phyloP scores from a whole-genome alignment of 2,329 filamentous ascomycete species.

The Scedosporium dehoogii region DNA sequence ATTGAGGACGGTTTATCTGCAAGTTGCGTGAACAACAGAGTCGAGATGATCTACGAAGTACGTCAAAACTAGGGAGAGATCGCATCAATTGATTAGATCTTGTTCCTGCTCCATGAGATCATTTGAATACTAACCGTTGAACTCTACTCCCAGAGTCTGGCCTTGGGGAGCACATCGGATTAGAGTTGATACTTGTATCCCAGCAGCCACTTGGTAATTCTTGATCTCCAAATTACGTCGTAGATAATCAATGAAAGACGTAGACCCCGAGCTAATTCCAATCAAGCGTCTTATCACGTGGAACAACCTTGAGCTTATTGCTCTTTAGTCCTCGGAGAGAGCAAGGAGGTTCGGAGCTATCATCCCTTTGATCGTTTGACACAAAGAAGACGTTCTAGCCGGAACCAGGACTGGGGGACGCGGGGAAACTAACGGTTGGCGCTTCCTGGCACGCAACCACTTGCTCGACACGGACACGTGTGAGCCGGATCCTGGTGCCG shows the following conservation, averaged over 20 bases:
- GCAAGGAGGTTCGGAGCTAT: background rate
- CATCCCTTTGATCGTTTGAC: background rate
- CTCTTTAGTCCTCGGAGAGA: background rate
- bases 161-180: too few relatives aligned
- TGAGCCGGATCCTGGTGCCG: background rate
- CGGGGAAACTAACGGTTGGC: background rate
- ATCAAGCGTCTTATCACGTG: background rate
- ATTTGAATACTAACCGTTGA: too few relatives aligned
- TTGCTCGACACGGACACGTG: background rate
- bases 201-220: background rate
- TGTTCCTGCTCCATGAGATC: too few relatives aligned
- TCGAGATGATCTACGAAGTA: too few relatives aligned
- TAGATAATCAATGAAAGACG: background rate
- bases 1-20: too few relatives aligned
- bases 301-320: background rate
- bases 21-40: too few relatives aligned
- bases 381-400: background rate
- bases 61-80: too few relatives aligned
- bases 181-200: background rate
- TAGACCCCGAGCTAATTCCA: background rate
- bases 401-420: background rate
- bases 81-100: too few relatives aligned
- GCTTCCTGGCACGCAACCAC: background rate
- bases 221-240: background rate
- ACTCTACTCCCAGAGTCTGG: too few relatives aligned